These are phyloP conservation scores for Polyporus tsugae DNA, from an alignment of 1,284 basidiomycete species.

Conservation along the genomic window DNA sequence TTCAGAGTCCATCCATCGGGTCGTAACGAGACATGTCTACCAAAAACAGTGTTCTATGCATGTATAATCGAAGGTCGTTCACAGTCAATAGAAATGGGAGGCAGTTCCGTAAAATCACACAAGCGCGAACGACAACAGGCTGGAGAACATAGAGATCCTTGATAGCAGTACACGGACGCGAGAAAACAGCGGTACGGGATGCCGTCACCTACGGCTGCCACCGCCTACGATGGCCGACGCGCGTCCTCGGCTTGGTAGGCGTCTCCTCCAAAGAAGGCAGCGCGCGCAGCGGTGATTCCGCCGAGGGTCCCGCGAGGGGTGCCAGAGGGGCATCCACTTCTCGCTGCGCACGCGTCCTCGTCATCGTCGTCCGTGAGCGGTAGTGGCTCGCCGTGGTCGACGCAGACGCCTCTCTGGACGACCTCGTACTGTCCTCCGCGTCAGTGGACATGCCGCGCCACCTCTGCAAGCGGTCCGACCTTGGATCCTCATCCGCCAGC, in stretches of 20 bases:
- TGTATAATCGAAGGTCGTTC: slow-evolving; percentile 15
- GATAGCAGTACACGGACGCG: slow-evolving; percentile 18
- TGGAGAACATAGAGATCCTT: slow-evolving; percentile 14
- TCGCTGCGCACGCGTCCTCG: slow-evolving; percentile 22
- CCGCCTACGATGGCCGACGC: slow-evolving; percentile 43
- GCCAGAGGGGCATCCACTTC: slow-evolving; percentile 9
- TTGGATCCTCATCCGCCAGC: slow-evolving; percentile 41
- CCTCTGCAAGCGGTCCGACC: slow-evolving; percentile 23
- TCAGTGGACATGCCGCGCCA: slow-evolving; percentile 32
- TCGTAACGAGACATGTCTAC: slow-evolving; percentile 29
- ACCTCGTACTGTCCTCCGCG: slow-evolving; percentile 23
- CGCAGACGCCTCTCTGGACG: slow-evolving; percentile 22
- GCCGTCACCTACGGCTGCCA: slow-evolving; percentile 32
- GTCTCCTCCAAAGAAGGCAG: slow-evolving; percentile 61
- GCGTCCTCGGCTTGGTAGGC: slow-evolving; percentile 66
- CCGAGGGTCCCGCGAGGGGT: slow-evolving; percentile 32
- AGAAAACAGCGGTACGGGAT: background rate
- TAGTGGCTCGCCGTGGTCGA: slow-evolving; percentile 21
- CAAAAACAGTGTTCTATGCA: slow-evolving; percentile 23
- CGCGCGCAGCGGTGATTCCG: slow-evolving; percentile 33
- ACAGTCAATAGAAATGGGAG: slow-evolving; percentile 15
- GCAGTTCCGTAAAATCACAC: slow-evolving; percentile 15
- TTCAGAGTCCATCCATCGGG: slow-evolving; percentile 21
- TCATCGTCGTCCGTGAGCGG: slow-evolving; percentile 23
- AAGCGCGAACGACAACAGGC: slow-evolving; percentile 19